Base-by-base conservation (phyloP, 179 eudicot species). In the Monotropa hypopitys region DNA sequence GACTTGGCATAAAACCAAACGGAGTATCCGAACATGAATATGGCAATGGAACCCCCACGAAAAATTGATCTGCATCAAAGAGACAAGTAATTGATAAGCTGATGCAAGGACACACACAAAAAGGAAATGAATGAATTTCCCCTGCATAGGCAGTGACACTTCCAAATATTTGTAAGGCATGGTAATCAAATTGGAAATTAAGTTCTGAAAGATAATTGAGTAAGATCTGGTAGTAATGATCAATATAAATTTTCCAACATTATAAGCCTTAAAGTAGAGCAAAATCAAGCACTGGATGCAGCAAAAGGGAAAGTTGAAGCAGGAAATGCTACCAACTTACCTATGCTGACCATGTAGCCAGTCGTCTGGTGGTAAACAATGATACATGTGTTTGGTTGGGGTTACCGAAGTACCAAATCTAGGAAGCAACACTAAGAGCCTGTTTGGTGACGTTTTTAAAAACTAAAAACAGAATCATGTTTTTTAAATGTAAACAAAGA, bases 1-100 rank as follows among this genome's bases (percentile, higher is more conserved):
- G 97, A 90, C 47, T 79, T 86, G 67, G 67, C 57, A 65, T 86
- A 92, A 82, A 83, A 88, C 80, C 85, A 89, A 57, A 89, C 46
- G 69, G 85, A 38, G 74, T 92, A 88, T 28, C 54, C 77, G 51
- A 87, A 86, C 91, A 89, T 90, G 70, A 90, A 92, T 26, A 86
- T 72, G 16, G 90, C 90, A 11, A 87, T 80, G 42, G 94, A 86
- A 76, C 97, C 97, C 13, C 97, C 97, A 61, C 89, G 87, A 57
- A 86, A 46, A 13, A 92, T 65, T 18, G 94, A 90, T 84, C 97
- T 92, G 91, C 82, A 84, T 62, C 78, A 72, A 67, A 72, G 20
- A 76, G 50, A 65, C 40, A 76, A 76, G 42, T 32, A 56, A 73
- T 68, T 32, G 70, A 70, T 63, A 61, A 67, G 30, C 68, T 3